Evolutionary conservation across 345 rosid genomes (phyloP).

Genomic region (Eucalyptus dawsonii): DNA sequence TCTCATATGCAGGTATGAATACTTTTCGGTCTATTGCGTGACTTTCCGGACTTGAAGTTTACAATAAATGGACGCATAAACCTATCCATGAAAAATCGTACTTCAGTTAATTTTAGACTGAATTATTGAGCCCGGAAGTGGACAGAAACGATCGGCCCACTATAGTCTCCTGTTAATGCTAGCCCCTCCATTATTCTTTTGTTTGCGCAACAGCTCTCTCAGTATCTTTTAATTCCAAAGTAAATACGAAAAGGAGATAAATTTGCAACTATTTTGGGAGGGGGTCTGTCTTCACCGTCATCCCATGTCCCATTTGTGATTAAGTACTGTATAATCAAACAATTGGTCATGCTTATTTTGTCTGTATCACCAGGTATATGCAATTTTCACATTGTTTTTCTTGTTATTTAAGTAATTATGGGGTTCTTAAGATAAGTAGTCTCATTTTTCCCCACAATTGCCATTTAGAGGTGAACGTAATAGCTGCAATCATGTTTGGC

Average conservation of each 20-base stretch:
- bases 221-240: not conserved
- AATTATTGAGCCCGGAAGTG: no score
- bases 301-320: not conserved
- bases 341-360: not conserved
- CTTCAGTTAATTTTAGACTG: no score
- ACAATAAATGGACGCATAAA: conserved; percentile 53
- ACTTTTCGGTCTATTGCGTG: conserved; percentile 47
- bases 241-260: not conserved
- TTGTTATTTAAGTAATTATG: not conserved
- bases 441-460: not conserved
- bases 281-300: not conserved
- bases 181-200: no score
- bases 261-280: not conserved
- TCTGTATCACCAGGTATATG: not conserved
- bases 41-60: conserved; percentile 73
- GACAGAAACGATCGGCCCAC: no score
- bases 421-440: not conserved
- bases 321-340: not conserved
- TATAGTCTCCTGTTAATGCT: no score
- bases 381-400: not conserved
- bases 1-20: conserved; percentile 26
- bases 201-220: not conserved
- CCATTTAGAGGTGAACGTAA: not conserved
- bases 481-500: not conserved
- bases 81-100: no score